These are phyloP conservation scores for Globisporangium nodosum DNA, from an alignment of 352 stramenopile species.

Conservation along the genomic window DNA sequence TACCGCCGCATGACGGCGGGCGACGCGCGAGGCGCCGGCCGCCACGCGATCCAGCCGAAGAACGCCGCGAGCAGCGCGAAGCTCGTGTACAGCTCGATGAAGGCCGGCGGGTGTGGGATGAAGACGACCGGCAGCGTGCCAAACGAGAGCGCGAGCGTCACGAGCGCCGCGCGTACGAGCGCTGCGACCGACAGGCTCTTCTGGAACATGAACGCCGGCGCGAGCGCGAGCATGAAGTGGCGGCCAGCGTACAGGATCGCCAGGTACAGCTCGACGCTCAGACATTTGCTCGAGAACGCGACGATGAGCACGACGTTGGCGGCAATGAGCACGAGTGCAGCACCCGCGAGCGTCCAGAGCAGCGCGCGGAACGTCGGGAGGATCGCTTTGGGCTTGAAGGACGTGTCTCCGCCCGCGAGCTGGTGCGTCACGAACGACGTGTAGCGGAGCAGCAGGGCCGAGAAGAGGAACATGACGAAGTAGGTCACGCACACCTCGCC, in stretches of 20 bases:
- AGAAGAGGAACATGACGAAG: conserved; percentile 52
- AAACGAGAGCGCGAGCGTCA: conserved; percentile 30
- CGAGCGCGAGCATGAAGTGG: conserved; percentile 52
- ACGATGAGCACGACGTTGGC: conserved; percentile 39
- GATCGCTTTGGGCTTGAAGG: conserved; percentile 49
- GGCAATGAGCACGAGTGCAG: conserved; percentile 20
- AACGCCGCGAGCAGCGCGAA: conserved; percentile 4
- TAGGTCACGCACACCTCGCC: conserved; percentile 48
- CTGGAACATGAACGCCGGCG: conserved; percentile 53
- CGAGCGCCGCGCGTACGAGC: conserved; percentile 13
- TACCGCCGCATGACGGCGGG: conserved; percentile 28
- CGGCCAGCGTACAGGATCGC: conserved; percentile 41
- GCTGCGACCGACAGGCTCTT: conserved; percentile 43
- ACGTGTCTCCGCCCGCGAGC: conserved; percentile 28
- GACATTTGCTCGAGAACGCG: conserved; percentile 27
- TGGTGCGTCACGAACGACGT: conserved; percentile 33
- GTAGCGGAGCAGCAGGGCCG: conserved; percentile 37
- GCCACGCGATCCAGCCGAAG: conserved; percentile 6
- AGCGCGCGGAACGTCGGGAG: conserved; percentile 57
- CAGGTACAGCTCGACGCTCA: conserved; percentile 8
- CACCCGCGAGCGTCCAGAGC: conserved; percentile 33
- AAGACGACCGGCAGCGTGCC: conserved; percentile 17
- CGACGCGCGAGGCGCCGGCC: conserved; percentile 23
- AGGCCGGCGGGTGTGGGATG: not conserved
- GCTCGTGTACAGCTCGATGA: conserved; percentile 8